These are phyloP conservation scores for Chlorella ohadii DNA, from an alignment of 139 green algal genomes.

Conservation along the genomic window DNA sequence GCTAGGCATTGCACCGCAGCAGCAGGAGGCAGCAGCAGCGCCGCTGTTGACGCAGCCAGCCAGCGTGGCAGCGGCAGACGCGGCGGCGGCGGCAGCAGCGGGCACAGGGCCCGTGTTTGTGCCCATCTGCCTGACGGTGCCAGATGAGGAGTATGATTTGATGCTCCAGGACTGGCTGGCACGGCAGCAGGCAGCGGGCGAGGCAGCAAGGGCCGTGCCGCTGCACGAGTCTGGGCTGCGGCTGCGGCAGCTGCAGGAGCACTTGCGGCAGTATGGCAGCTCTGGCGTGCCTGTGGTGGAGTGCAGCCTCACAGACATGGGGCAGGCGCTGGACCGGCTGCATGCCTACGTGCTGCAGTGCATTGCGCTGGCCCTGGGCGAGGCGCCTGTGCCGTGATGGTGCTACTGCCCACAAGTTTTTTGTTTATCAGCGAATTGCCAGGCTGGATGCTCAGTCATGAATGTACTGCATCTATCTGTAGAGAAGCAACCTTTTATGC, in stretches of 20 bases:
- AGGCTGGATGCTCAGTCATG: no score
- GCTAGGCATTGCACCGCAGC: no score
- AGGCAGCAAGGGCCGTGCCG: not conserved
- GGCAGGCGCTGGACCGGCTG: constrained; percentile 66
- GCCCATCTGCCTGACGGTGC: constrained; percentile 68
- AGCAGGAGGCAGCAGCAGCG: no score
- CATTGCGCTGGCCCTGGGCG: constrained; percentile 61
- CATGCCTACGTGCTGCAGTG: constrained; percentile 80
- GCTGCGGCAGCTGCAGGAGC: constrained; percentile 63
- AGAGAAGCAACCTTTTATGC: no score
- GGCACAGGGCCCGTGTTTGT: constrained; percentile 67
- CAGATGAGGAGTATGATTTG: constrained; percentile 59
- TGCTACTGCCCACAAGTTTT: no score
- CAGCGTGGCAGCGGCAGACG: constrained; percentile 19
- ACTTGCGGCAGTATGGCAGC: constrained; percentile 62
- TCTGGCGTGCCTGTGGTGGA: constrained; percentile 69
- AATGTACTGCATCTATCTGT: no score
- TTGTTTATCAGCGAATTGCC: no score
- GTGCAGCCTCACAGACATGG: constrained; percentile 57
- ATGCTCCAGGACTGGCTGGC: constrained; percentile 58
- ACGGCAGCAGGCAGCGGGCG: constrained; percentile 22
- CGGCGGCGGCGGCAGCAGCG: constrained; percentile 5
- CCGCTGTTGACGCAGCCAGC: no score
- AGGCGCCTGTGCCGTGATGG: not conserved
- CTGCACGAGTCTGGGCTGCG: constrained; percentile 2